Evolutionary conservation across 73 alveolate species (phyloP), one percentile per base, ranked within the genome.

Genomic region (Blepharisma japonicum): DNA sequence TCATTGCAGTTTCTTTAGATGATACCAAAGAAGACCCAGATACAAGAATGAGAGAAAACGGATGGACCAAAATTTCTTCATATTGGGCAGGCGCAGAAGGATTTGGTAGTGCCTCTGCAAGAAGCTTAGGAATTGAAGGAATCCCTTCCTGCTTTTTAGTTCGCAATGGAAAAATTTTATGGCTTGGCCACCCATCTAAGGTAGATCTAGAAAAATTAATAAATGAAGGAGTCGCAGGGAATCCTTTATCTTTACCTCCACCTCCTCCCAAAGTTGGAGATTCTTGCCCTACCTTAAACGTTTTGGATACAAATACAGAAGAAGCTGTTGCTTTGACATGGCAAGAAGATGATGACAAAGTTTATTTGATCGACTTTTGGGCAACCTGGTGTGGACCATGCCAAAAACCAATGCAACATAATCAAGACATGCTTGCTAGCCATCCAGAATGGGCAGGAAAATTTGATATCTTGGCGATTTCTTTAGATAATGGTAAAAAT

Each of bases 351-450:
- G 77, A 56, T 9, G 87, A 84, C 6, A 49, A 80, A 55, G 92
- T 80, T 49, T 38, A 50, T 51, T 77, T 84, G 42, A 71, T 84
- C 45, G 92, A 84, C 53, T 84, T 84, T 85, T 84, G 92, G 92
- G 92, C 92, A 6, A 84, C 92, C 7, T 84, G 92, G 92, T 84
- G 92, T 56, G 85, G 85, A 6, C 92, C 92, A 7, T 84, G 92
- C 83, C 82, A 84, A 54, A 77, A 45, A 11, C 92, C 92, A 6
- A 84, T 84, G 92, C 84, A 80, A 11, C 92, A 84, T 82, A 84
- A 84, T 71, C 71, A 84, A 55, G 86, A 84, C 32, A 84, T 84
- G 92, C 88, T 81, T 6, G 86, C 45, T 25, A 45, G 68, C 27
- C 5, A 81, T 48, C 81, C 55, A 4, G 56, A 20, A 18, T 84